phyloP scores from a whole-genome alignment of 352 stramenopile genomes.

The Phytopythium boreale region DNA sequence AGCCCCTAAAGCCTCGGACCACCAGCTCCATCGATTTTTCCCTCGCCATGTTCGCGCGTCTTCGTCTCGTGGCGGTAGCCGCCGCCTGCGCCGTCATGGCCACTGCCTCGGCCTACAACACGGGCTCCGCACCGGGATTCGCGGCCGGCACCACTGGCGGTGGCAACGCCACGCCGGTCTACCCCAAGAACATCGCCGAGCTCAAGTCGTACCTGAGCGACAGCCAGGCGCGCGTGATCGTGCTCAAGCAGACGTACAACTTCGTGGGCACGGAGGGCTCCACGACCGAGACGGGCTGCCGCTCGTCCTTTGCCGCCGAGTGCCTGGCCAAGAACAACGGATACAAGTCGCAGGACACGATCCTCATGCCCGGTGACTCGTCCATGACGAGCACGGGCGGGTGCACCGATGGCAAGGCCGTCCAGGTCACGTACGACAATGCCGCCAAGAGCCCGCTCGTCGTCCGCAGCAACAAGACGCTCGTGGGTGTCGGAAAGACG shows the following conservation, averaged over 20 bases:
- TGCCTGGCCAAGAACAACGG: conserved; percentile 29
- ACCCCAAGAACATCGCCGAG: conserved; percentile 14
- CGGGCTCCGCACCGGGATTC: neutral
- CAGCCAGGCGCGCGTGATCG: conserved; percentile 26
- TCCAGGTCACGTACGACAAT: conserved; percentile 22
- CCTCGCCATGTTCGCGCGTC: neutral
- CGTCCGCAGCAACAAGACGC: conserved; percentile 37
- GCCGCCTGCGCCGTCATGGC: neutral
- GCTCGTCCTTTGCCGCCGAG: conserved; percentile 14
- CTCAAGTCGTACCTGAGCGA: conserved; percentile 27
- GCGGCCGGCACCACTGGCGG: neutral
- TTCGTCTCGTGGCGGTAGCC: neutral
- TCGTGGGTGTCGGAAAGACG: conserved; percentile 31
- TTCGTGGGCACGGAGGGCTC: conserved; percentile 30
- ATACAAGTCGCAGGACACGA: conserved; percentile 33
- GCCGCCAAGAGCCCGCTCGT: conserved; percentile 19
- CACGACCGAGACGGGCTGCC: conserved; percentile 37
- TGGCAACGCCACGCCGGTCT: neutral
- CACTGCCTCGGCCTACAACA: neutral
- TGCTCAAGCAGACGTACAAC: conserved; percentile 34
- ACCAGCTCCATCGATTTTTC: neutral
- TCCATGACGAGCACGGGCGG: conserved; percentile 30
- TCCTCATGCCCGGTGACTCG: conserved; percentile 12
- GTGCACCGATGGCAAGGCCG: conserved; percentile 21
- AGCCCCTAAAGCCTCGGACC: too few relatives aligned